Evolutionary conservation across 768 basidiomycete genomes (phyloP).

Genomic region (Pleurotus pulmonarius): DNA sequence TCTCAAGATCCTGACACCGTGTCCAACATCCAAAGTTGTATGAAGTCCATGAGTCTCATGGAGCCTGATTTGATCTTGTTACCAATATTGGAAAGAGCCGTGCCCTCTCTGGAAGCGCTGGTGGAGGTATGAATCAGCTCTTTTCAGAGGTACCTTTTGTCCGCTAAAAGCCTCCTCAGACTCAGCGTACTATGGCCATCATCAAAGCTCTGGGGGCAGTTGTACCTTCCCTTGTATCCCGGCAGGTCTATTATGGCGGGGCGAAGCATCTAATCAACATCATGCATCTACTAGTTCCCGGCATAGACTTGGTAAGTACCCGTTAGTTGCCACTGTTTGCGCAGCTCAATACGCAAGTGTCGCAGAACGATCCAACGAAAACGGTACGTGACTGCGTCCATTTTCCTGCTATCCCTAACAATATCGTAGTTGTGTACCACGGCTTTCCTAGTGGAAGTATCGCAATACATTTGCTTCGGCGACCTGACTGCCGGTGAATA

Average conservation of each 20-base stretch:
- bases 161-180: slow-evolving; percentile 36
- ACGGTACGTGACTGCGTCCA: slow-evolving; percentile 39
- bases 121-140: slow-evolving; percentile 54
- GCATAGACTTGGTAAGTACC: slow-evolving; percentile 73
- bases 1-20: slow-evolving; percentile 76
- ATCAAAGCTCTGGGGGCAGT: slow-evolving; percentile 82
- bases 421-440: slow-evolving; percentile 62
- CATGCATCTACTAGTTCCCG: slow-evolving; percentile 77
- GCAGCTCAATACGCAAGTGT: too few relatives aligned
- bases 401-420: not conserved
- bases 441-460: slow-evolving; percentile 68
- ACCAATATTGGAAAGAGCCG: slow-evolving; percentile 77
- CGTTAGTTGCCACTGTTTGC: not conserved
- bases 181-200: slow-evolving; percentile 79
- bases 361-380: slow-evolving; percentile 74
- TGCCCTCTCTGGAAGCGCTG: slow-evolving; percentile 85
- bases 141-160: not conserved
- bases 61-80: slow-evolving; percentile 85
- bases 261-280: slow-evolving; percentile 80
- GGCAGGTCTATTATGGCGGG: slow-evolving; percentile 75
- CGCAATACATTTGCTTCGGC: slow-evolving; percentile 72
- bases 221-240: slow-evolving; percentile 77
- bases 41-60: slow-evolving; percentile 80
- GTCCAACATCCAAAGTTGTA: slow-evolving; percentile 69
- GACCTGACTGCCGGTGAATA: slow-evolving; percentile 48